Percentiles rank a stretch among this genome's conserved stretches.
These are phyloP conservation scores for Ruellia speciosa DNA, from an alignment of 305 asterid genomes.

Conservation along the genomic window DNA sequence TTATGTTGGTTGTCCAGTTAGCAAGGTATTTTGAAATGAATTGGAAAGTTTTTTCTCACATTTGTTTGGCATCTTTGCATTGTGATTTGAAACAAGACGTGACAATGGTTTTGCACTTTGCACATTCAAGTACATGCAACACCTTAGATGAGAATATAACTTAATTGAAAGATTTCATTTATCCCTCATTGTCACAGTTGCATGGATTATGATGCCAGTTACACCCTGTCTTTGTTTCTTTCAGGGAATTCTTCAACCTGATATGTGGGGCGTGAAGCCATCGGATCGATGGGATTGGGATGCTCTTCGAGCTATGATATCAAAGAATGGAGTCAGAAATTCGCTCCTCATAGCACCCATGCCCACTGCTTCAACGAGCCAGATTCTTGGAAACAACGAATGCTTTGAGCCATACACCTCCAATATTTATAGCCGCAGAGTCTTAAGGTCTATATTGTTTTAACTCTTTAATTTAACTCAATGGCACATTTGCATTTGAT, in stretches of 20 bases:
- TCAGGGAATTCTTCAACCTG: conserved; percentile 89
- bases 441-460: conserved; percentile 46
- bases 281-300: conserved; percentile 88
- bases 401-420: conserved; percentile 98
- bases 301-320: conserved; percentile 55
- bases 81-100: too few species aligned
- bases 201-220: too few species aligned
- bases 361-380: conserved; percentile 99
- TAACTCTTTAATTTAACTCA: not conserved
- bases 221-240: conserved; percentile 2
- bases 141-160: too few species aligned
- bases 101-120: too few species aligned
- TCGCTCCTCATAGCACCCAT: conserved; percentile 90
- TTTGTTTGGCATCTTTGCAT: too few species aligned
- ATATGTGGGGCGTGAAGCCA: conserved; percentile 90
- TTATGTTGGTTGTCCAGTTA: conserved; percentile 73
- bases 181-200: too few species aligned
- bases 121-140: too few species aligned
- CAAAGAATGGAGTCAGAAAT: conserved; percentile 65
- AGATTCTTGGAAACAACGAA: conserved; percentile 94
- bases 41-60: too few species aligned
- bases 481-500: conserved; percentile 1
- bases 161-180: too few species aligned
- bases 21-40: too few species aligned
- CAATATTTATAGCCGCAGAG: conserved; percentile 82